phyloP scores from a whole-genome alignment of 495 filamentous ascomycete genomes.

The Neurospora discreta region DNA sequence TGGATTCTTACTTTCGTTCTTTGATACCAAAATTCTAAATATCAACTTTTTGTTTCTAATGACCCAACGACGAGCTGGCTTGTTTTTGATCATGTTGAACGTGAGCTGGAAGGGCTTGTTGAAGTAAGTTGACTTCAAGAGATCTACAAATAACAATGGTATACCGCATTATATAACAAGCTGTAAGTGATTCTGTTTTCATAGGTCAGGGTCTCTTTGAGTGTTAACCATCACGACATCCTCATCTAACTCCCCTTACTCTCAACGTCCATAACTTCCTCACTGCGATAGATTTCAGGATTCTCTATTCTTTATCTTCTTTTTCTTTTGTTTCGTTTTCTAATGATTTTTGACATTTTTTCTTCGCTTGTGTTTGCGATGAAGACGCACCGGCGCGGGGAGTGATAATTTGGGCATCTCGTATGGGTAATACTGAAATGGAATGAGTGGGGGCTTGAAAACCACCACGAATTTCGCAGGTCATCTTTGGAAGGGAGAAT shows the following conservation, averaged over 20 bases:
- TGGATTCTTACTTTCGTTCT: not conserved
- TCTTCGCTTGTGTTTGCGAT: too few species aligned
- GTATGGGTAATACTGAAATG: too few species aligned
- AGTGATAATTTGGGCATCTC: too few species aligned
- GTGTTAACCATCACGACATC: not conserved
- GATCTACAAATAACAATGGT: not conserved
- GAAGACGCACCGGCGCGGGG: too few species aligned
- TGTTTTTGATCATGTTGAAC: not conserved
- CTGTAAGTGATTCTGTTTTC: not conserved
- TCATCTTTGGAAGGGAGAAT: not conserved
- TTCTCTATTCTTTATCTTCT: too few species aligned
- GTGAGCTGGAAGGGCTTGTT: not conserved
- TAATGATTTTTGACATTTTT: too few species aligned
- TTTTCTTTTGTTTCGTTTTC: too few species aligned
- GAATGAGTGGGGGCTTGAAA: too few species aligned
- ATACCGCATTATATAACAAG: not conserved
- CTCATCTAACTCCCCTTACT: rapidly evolving
- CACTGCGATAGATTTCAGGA: too few species aligned
- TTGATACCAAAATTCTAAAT: not conserved
- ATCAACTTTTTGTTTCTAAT: not conserved
- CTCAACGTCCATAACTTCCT: not conserved
- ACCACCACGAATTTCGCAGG: too few species aligned
- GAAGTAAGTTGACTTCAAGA: not conserved
- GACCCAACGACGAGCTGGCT: not conserved
- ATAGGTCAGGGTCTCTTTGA: not conserved